Evolutionary conservation across 2,329 filamentous ascomycete species (phyloP), one percentile per base, ranked within the genome.

Genomic region (Paraconiothyrium sp.): DNA sequence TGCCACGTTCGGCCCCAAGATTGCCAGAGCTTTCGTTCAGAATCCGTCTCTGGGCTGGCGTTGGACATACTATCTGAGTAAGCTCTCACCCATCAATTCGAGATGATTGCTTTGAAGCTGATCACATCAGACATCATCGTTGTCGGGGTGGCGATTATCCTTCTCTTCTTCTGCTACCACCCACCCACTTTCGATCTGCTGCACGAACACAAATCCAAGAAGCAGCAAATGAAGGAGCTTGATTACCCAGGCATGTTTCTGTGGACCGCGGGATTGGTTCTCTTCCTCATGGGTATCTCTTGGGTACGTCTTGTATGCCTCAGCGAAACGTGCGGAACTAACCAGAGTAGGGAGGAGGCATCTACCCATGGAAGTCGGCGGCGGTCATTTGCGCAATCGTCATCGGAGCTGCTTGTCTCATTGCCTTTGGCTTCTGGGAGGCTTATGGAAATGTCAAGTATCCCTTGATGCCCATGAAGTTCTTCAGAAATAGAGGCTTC

Each of bases 331-430:
- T 11, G 10, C 2, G 3, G 8, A 13, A 52, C 58, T 58, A 13
- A 63, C 10, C 8, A 43, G 34, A 11, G 20, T 70, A 70, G 71
- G 74, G 73, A 52, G 74, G 75, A 37, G 64, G 64, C 2, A 51
- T 75, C 35, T 72, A 75, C 51, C 72, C 73, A 4, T 76, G 73
- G 73, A 67, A 66, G 48, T 70, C 67, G 14, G 60, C 66, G 10
- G 59, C 68, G 20, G 71, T 74, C 10, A 70, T 76, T 47, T 65
- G 65, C 13, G 68, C 69, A 5, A 73, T 72, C 60, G 63, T 72
- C 22, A 58, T 72, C 8, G 72, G 71, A n/a, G 67, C 56, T 13
- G 44, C 68, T 4, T 59, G 72, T 4, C 69, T 75, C 54, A 61
- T 67, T 14, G 43, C 54, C 13, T 61, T 67, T 27, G 59, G 59